Percentiles rank a stretch among this genome's conserved stretches.
phyloP scores from a whole-genome alignment of 1,139 yeast species.

The Lodderomyces elongisporus region DNA sequence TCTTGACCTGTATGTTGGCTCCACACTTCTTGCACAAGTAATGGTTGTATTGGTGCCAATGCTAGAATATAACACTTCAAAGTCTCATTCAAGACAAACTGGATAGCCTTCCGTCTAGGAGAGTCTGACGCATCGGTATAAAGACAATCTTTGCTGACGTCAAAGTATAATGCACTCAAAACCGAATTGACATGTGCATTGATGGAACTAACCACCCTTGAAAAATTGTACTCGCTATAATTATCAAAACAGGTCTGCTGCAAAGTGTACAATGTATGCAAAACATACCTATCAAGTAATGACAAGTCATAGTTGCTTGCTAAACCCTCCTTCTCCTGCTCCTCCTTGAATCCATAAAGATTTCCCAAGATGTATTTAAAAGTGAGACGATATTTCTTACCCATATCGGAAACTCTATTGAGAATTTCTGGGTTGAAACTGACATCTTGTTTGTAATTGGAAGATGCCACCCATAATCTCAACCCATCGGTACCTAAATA shows the following conservation, averaged over 20 bases:
- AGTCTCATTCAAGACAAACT: slow-evolving; percentile 63
- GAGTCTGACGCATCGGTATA: slow-evolving; percentile 61
- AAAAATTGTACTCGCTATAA: slow-evolving; percentile 59
- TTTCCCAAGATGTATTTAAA: slow-evolving; percentile 80
- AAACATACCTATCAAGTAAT: slow-evolving; percentile 57
- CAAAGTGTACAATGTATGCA: slow-evolving; percentile 52
- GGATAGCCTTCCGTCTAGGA: slow-evolving; percentile 57
- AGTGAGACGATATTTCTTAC: slow-evolving; percentile 79
- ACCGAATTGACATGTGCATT: slow-evolving; percentile 71
- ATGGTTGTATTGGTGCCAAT: slow-evolving; percentile 77
- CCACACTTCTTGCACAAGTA: slow-evolving; percentile 88
- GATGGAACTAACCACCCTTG: slow-evolving; percentile 57
- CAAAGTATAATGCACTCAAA: slow-evolving; percentile 81
- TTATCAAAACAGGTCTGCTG: slow-evolving; percentile 36
- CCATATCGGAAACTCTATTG: slow-evolving; percentile 69
- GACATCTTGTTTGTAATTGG: slow-evolving; percentile 81
- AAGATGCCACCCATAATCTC: slow-evolving; percentile 85
- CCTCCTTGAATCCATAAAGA: slow-evolving; percentile 33
- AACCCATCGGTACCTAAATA: slow-evolving; percentile 89
- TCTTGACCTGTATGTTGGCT: slow-evolving; percentile 37
- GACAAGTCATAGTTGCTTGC: not conserved
- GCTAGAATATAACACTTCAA: slow-evolving; percentile 59
- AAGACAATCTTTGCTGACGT: slow-evolving; percentile 76
- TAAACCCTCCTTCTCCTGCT: not conserved
- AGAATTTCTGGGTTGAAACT: slow-evolving; percentile 68